Evolutionary conservation across 768 basidiomycete genomes (phyloP).

Genomic region (Boletus speciosus): DNA sequence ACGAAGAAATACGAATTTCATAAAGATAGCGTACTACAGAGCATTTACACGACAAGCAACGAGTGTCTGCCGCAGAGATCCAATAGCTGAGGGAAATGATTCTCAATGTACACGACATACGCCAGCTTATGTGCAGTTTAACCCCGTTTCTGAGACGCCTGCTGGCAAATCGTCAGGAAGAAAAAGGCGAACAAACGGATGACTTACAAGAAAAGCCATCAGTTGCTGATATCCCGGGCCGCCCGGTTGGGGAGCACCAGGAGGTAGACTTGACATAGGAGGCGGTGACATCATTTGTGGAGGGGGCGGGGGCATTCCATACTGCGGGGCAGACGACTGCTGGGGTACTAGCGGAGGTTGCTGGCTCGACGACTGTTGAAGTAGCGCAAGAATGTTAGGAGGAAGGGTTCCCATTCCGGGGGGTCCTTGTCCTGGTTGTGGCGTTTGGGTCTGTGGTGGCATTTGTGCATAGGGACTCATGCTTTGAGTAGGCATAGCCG

Average conservation of each 20-base stretch:
- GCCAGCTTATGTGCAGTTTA: not conserved
- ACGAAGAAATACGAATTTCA: constrained; percentile 20
- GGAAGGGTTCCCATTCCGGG: constrained; percentile 44
- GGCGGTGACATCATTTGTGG: constrained; percentile 45
- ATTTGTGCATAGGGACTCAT: constrained; percentile 30
- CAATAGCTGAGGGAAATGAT: not conserved
- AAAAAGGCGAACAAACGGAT: not conserved
- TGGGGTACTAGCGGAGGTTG: constrained; percentile 32
- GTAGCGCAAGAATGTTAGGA: constrained; percentile 64
- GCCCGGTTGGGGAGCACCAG: constrained; percentile 41
- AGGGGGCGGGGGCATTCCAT: constrained; percentile 40
- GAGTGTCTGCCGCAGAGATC: not conserved
- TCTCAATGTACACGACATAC: not conserved
- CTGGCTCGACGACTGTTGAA: constrained; percentile 50
- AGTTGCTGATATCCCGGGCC: constrained; percentile 55
- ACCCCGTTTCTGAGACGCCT: constrained; percentile 31
- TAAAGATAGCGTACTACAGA: constrained; percentile 25
- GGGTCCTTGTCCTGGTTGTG: constrained; percentile 35
- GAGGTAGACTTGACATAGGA: constrained; percentile 39
- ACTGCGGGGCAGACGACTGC: constrained; percentile 27
- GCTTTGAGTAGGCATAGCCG: constrained; percentile 16
- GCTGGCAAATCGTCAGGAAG: not conserved
- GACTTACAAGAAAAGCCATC: constrained; percentile 64
- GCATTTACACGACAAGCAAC: constrained; percentile 8
- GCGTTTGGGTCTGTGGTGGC: constrained; percentile 26